phyloP scores from a whole-genome alignment of 2,329 filamentous ascomycete genomes.

The Penicillium olsonii region DNA sequence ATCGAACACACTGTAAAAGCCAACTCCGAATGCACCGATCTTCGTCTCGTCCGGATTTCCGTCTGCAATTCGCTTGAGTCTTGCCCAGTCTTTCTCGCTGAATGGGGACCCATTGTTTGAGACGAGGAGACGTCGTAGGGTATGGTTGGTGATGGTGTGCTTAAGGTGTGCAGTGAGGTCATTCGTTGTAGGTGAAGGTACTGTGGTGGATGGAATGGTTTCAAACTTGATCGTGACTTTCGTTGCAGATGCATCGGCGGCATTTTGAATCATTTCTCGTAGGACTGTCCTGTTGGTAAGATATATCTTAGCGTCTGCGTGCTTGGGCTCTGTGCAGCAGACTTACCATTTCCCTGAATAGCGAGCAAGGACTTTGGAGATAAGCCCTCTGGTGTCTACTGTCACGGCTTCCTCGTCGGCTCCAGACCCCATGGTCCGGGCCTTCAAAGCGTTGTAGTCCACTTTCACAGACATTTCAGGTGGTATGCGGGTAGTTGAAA shows the following conservation, averaged over 20 bases:
- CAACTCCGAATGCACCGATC: conserved; percentile 96
- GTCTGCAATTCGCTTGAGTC: conserved; percentile 95
- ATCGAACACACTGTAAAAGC: conserved; percentile 97
- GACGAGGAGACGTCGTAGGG: conserved; percentile 81
- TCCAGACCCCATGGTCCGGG: conserved; percentile 80
- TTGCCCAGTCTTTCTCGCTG: conserved; percentile 85
- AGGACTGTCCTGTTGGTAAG: conserved; percentile 57
- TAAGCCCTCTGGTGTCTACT: conserved; percentile 92
- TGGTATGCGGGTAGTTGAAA: neutral
- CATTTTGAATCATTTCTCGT: conserved; percentile 95
- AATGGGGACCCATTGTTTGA: conserved; percentile 91
- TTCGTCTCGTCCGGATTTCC: conserved; percentile 99
- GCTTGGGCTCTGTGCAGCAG: neutral
- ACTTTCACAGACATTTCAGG: conserved; percentile 67
- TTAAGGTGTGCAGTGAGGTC: conserved; percentile 73
- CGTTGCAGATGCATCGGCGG: conserved; percentile 91
- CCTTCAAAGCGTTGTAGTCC: conserved; percentile 70
- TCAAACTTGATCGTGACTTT: conserved; percentile 91
- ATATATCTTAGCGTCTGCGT: conserved; percentile 16
- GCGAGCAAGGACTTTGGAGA: conserved; percentile 94
- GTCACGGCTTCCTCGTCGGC: conserved; percentile 96
- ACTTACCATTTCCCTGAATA: conserved; percentile 94
- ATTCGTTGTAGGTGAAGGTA: conserved; percentile 67
- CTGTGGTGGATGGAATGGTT: conserved; percentile 76
- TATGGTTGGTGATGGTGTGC: conserved; percentile 82